These are phyloP conservation scores for Chrysanthemum seticuspe DNA, from an alignment of 129 eudicot genomes.

Conservation along the genomic window DNA sequence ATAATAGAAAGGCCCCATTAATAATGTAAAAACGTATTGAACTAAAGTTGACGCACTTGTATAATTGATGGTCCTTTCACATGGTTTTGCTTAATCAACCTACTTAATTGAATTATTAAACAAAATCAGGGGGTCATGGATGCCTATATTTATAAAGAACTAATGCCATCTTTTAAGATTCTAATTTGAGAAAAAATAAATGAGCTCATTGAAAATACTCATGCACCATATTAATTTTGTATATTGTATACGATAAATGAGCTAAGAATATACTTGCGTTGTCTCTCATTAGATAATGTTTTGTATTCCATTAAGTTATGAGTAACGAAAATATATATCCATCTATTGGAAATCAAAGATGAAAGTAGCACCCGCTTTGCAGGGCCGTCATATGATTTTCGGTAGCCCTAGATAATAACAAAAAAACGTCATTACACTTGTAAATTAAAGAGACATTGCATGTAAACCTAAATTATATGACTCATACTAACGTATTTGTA, in stretches of 20 bases:
- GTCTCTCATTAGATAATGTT: background rate
- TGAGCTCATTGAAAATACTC: slow-evolving; percentile 1
- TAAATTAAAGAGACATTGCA: no score
- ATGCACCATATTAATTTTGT: background rate
- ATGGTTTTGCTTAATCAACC: slow-evolving; percentile 29
- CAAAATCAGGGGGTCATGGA: background rate
- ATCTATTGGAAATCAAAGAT: no score
- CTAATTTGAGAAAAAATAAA: background rate
- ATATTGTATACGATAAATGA: background rate
- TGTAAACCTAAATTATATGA: no score
- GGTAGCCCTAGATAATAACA: no score
- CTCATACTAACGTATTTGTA: no score
- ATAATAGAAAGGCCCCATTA: slow-evolving; percentile 3
- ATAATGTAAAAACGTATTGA: background rate
- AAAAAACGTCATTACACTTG: no score
- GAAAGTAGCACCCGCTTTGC: no score
- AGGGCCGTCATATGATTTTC: no score
- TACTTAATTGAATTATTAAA: background rate
- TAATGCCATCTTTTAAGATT: background rate
- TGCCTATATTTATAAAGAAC: background rate
- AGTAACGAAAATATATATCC: no score
- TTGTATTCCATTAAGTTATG: no score
- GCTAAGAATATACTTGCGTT: background rate
- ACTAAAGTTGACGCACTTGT: slow-evolving; percentile 12
- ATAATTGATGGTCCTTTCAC: slow-evolving; percentile 19